These are phyloP conservation scores for Chamaecyparis obtusa DNA, from an alignment of 75 land plant species.

Conservation along the genomic window DNA sequence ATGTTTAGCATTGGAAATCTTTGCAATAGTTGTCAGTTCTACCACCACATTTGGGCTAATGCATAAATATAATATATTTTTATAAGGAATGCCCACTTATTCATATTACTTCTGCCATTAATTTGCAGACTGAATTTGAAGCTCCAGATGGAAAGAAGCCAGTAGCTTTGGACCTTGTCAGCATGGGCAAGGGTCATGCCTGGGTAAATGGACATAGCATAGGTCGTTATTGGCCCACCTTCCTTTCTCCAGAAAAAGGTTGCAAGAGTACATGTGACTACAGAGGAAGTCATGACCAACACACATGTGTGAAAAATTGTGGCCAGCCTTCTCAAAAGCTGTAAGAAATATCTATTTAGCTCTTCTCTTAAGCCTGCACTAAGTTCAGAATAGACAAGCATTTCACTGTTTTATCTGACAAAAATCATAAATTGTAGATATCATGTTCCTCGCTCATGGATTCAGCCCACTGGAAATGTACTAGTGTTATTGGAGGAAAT, in stretches of 20 bases:
- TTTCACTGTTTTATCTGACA: not conserved
- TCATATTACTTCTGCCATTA: conserved; percentile 33
- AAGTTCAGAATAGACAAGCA: conserved; percentile 35
- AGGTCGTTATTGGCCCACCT: conserved; percentile 59
- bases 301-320: conserved; percentile 36
- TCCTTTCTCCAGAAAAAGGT: conserved; percentile 41
- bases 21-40: conserved; percentile 40
- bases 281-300: conserved; percentile 27
- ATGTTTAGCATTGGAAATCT: not conserved
- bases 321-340: conserved; percentile 51
- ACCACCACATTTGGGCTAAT: not conserved
- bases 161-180: conserved; percentile 52
- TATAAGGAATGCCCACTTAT: conserved; percentile 49
- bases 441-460: conserved; percentile 38
- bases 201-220: conserved; percentile 84
- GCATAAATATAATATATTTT: not conserved
- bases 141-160: conserved; percentile 67
- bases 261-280: conserved; percentile 39
- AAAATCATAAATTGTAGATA: conserved; percentile 21
- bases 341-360: conserved; percentile 18
- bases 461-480: conserved; percentile 28
- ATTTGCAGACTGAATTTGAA: conserved; percentile 52
- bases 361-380: not conserved
- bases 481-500: conserved; percentile 50
- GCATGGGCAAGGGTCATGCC: conserved; percentile 87